Evolutionary conservation across 179 eudicot species (phyloP).

Genomic region (Silene noctiflora): DNA sequence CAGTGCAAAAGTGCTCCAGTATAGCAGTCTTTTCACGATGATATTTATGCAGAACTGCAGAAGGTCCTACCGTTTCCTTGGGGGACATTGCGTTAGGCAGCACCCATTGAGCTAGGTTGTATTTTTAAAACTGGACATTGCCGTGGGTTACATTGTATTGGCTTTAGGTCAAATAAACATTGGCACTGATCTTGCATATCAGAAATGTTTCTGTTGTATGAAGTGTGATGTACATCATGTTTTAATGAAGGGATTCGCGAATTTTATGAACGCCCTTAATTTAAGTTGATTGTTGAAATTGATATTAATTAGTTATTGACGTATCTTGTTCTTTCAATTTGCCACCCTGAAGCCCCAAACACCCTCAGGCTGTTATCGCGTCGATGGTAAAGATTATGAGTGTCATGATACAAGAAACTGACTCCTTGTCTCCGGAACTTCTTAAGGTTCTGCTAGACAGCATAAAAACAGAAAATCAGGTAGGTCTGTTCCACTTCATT

Average conservation of each 20-base stretch:
- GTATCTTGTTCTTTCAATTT: slow-evolving; percentile 6
- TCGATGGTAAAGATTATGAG: slow-evolving; percentile 69
- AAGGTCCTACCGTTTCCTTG: background rate
- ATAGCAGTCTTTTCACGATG: too few species aligned
- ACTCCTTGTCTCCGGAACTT: slow-evolving; percentile 49
- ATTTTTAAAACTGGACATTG: background rate
- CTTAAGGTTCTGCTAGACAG: slow-evolving; percentile 45
- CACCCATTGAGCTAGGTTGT: too few species aligned
- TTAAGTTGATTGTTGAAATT: slow-evolving; percentile 1
- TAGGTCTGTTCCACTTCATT: slow-evolving; percentile 16
- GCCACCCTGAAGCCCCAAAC: slow-evolving; percentile 44
- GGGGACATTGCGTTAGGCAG: background rate
- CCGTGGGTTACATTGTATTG: background rate
- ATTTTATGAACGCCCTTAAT: background rate
- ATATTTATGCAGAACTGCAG: too few species aligned
- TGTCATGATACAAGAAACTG: slow-evolving; percentile 54
- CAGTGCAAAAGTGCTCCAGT: too few species aligned
- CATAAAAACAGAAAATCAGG: slow-evolving; percentile 58
- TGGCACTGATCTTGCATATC: background rate
- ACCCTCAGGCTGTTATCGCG: slow-evolving; percentile 42
- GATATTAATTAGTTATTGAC: background rate
- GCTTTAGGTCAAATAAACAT: background rate
- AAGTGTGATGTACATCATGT: background rate
- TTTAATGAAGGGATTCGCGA: background rate
- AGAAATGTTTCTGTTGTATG: background rate